A percentile compares a stretch with the other conserved stretches of the same genome.
Evolutionary conservation across 495 filamentous ascomycete genomes (phyloP).

Genomic region (Diplogelasinospora grovesii): DNA sequence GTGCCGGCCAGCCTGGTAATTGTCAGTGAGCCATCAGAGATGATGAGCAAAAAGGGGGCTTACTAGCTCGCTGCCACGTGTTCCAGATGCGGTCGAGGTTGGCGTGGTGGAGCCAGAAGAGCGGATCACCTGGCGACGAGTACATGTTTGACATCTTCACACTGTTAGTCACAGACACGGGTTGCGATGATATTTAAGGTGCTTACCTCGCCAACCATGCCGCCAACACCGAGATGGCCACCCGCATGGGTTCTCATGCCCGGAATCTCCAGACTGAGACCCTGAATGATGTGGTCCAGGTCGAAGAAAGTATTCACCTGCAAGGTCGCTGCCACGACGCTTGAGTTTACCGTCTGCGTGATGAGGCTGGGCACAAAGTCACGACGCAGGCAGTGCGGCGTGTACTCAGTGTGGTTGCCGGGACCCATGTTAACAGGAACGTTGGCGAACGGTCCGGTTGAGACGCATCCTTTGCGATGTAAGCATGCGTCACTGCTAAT

Average conservation of each 20-base stretch:
- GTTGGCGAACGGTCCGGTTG: slow-evolving; percentile 43
- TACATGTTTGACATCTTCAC: slow-evolving; percentile 24
- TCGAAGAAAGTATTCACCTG: neutral
- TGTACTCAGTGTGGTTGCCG: slow-evolving; percentile 4
- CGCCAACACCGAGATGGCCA: slow-evolving; percentile 7
- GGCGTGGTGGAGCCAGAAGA: slow-evolving; percentile 58
- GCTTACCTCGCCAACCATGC: slow-evolving; percentile 1
- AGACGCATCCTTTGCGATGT: no score
- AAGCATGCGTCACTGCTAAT: no score
- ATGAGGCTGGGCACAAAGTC: slow-evolving; percentile 8
- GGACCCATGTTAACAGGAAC: slow-evolving; percentile 5
- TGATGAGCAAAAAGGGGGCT: no score
- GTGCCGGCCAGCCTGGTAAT: slow-evolving; percentile 16
- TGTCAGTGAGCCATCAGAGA: no score
- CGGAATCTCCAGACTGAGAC: neutral
- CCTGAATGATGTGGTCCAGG: neutral
- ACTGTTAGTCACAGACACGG: no score
- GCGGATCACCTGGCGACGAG: slow-evolving; percentile 40
- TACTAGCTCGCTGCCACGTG: slow-evolving; percentile 54
- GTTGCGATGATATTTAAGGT: no score
- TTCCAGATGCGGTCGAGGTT: slow-evolving; percentile 56
- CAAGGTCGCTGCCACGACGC: neutral
- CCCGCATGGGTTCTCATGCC: slow-evolving; percentile 5
- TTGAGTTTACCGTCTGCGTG: neutral
- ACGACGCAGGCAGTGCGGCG: slow-evolving; percentile 9